Evolutionary conservation across 148 eudicot genomes (phyloP), one percentile per base, ranked within the genome.

Genomic region (Euryodendron excelsum): DNA sequence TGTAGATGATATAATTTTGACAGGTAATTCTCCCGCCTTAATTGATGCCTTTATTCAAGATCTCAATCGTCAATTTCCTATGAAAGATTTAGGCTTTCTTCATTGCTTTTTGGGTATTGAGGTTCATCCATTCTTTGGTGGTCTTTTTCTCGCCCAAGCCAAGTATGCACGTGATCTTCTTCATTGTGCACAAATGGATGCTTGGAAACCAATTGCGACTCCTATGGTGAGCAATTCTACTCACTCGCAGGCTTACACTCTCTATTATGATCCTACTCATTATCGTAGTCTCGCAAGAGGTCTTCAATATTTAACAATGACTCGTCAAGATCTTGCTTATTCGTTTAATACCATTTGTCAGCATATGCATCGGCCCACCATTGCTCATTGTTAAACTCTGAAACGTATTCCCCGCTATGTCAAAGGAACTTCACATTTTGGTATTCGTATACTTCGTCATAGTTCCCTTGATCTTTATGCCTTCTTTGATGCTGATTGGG

Each of bases 401-500:
- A 27, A 59, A 18, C 36, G 75, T 0, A 69, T 78, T 3, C 31
- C 69, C 1, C 28, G 68, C 9, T 70, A 78, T 28, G 4, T 78
- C 2, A 55, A 78, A 4, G 59, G 70, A 0, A 61, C 17, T 0
- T 1, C 45, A 1, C 4, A 13, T 28, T 30, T 25, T 33, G 71
- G 69, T 15, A 2, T 76, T 7, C 21, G 6, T 18, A 15, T 59
- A 25, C 4, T 23, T 21, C 33, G 11, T 6, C 20, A 18, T 27
- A 34, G 20, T 20, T 4, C 36, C 4, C 34, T 36, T 8, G 8
- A 30, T 15, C 59, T 70, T 5, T 21, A 30, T 59, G 76, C 25
- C 4, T 72, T 41, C 30, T 34, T 14, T 3, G 55, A 79, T 25
- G 56, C 48, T 5, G 69, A 75, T 61, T 75, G 78, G 68, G 78